Evolutionary conservation across 495 filamentous ascomycete species (phyloP), one percentile per base, ranked within the genome.

Genomic region (Aspergillus funiculosus): DNA sequence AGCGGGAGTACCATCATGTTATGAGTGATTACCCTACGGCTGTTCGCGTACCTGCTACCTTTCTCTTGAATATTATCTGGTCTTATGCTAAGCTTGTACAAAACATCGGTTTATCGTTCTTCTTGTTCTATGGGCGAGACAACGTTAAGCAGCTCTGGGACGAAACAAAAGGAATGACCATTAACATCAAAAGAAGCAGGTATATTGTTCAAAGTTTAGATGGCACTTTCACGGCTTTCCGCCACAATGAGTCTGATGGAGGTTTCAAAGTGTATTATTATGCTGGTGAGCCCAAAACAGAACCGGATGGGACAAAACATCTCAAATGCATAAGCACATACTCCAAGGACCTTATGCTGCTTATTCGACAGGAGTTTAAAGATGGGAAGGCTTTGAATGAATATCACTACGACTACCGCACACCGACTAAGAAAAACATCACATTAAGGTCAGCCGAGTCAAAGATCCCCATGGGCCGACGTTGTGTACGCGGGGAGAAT

Each of bases 1-100:
- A 81, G 47, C 60, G 77, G 36, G 78, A 81, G 39, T 64, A 80
- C 38, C 60, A 77, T 9, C 74, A 73, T 55, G 65, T 74, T 29
- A 58, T 72, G n/a, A 49, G 54, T 26, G 24, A 35, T 4, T 60
- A 60, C 18, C 64, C 63, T 5, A 29, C 50, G 6, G 14, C 68
- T 22, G 32, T 75, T 9, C 69, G 67, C 10, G 64, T 66, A 18
- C 69, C 74, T 3, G 43, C 47, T 8, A 61, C 66, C 0, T 61
- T 66, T 21, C 5, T 61, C 0, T 54, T 80, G 20, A 78, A 68
- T 50, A 51, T 62, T 43, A 15, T 77, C 17, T 80, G 77, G 77
- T 60, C 67, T 4, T 78, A 76, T 43, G 56, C 64, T 34, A 69
- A 67, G 42, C 19, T 56, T 2, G 40, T 64, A 9, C 69, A 72